A percentile compares a stretch with the other conserved stretches of the same genome.
Conservation (phyloP, 257 asterid species). For the Nicotiana noctiflora region DNA sequence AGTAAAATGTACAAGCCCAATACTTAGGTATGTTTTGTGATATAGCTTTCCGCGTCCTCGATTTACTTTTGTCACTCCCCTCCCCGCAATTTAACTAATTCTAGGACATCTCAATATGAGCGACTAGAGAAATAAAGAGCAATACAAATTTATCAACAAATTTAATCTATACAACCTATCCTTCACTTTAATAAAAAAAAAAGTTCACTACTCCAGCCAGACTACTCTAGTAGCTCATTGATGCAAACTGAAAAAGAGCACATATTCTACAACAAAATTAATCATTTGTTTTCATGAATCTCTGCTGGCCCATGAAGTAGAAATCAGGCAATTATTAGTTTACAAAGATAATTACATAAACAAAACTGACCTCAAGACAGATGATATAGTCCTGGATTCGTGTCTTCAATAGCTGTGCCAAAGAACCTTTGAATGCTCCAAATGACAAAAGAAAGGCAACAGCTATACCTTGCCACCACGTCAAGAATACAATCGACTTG, state of each 20-base stretch:
- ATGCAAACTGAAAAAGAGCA: neutral
- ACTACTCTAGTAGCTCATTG: neutral
- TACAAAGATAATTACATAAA: neutral
- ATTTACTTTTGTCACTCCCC: neutral
- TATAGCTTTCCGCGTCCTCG: neutral
- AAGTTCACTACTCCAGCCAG: neutral
- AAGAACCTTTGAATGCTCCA: constrained; percentile 80
- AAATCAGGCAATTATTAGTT: neutral
- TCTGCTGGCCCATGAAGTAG: constrained; percentile 5
- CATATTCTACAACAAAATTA: neutral
- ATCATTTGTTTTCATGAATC: neutral
- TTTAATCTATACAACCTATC: neutral
- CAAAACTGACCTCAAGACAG: constrained; percentile 74
- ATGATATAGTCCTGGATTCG: constrained; percentile 90
- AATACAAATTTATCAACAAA: no score
- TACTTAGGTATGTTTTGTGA: neutral
- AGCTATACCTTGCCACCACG: constrained; percentile 99
- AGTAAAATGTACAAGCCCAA: neutral
- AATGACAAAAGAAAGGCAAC: constrained; percentile 88
- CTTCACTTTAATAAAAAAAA: neutral
- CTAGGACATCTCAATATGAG: neutral
- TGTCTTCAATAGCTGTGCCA: constrained; percentile 70
- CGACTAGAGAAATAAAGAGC: neutral
- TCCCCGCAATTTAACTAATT: neutral
- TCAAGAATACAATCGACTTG: constrained; percentile 88